Conservation (phyloP, 495 filamentous ascomycete species). For the Tuber brumale region DNA sequence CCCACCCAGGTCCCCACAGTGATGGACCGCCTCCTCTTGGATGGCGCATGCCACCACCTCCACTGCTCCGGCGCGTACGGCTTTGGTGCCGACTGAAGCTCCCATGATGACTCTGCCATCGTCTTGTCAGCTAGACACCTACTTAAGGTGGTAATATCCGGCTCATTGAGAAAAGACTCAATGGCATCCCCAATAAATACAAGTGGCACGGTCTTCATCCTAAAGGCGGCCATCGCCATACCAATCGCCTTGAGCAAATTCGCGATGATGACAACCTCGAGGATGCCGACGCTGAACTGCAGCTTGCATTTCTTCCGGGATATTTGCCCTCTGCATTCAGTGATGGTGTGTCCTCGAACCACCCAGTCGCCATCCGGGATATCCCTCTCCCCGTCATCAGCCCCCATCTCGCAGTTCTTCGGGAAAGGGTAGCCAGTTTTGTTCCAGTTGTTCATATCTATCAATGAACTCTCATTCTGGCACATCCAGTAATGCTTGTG, state of each 20-base stretch:
- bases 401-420: constrained; percentile 14
- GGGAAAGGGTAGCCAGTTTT: constrained; percentile 16
- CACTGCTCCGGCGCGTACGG: neutral
- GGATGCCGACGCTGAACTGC: constrained; percentile 45
- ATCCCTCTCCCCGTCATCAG: constrained; percentile 20
- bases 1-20: neutral
- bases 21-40: neutral
- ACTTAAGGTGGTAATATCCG: constrained; percentile 44
- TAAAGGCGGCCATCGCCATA: constrained; percentile 42
- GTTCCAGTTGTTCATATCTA: constrained; percentile 7
- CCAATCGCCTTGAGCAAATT: constrained; percentile 43
- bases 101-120: neutral
- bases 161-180: constrained; percentile 46
- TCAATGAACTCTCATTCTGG: constrained; percentile 7
- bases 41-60: constrained; percentile 9
- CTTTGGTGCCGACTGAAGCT: neutral
- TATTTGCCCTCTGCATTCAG: constrained; percentile 46
- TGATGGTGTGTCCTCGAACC: constrained; percentile 26
- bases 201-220: constrained; percentile 36
- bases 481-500: constrained; percentile 31
- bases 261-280: constrained; percentile 44
- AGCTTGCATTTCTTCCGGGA: constrained; percentile 45
- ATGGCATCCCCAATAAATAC: constrained; percentile 53
- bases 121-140: constrained; percentile 39
- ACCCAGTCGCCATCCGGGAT: constrained; percentile 24